Percentiles rank a stretch among this genome's conserved stretches.
These are phyloP conservation scores for Veloboletus limbatus DNA, from an alignment of 1,284 basidiomycete species.

Conservation along the genomic window DNA sequence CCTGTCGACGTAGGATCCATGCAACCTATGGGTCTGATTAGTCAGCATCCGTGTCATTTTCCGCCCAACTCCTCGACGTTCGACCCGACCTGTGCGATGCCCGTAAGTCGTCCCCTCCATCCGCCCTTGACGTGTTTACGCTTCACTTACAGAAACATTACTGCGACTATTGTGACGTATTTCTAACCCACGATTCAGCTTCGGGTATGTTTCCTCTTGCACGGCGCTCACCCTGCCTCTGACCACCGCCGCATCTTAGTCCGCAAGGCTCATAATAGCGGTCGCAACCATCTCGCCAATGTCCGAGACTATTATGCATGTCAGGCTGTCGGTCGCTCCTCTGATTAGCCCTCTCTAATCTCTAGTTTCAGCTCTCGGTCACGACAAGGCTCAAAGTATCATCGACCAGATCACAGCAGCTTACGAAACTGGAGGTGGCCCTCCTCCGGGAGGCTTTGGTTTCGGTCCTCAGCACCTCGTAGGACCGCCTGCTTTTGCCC, in stretches of 20 bases:
- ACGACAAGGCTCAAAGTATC: constrained; percentile 94
- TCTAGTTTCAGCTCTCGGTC: constrained; percentile 70
- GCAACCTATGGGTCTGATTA: constrained; percentile 23
- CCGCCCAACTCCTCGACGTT: constrained; percentile 13
- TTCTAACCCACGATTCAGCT: constrained; percentile 85
- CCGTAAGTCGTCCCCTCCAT: constrained; percentile 20
- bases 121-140: constrained; percentile 1
- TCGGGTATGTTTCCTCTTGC: constrained; percentile 53
- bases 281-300: constrained; percentile 94
- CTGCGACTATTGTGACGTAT: constrained; percentile 93
- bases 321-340: constrained; percentile 38
- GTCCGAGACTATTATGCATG: constrained; percentile 97
- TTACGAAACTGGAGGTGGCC: constrained; percentile 83
- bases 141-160: constrained; percentile 70
- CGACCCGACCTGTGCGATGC: too few species aligned
- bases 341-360: constrained; percentile 10
- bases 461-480: constrained; percentile 73
- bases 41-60: constrained; percentile 32
- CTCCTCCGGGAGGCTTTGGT: constrained; percentile 80
- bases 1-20: constrained; percentile 75
- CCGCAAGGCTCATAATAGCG: constrained; percentile 96
- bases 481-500: constrained; percentile 36
- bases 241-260: constrained; percentile 56
- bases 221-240: constrained; percentile 4
- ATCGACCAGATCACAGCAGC: constrained; percentile 94